These are phyloP conservation scores for Dactylellina parvicollis DNA, from an alignment of 2,329 filamentous ascomycete species.

Conservation along the genomic window DNA sequence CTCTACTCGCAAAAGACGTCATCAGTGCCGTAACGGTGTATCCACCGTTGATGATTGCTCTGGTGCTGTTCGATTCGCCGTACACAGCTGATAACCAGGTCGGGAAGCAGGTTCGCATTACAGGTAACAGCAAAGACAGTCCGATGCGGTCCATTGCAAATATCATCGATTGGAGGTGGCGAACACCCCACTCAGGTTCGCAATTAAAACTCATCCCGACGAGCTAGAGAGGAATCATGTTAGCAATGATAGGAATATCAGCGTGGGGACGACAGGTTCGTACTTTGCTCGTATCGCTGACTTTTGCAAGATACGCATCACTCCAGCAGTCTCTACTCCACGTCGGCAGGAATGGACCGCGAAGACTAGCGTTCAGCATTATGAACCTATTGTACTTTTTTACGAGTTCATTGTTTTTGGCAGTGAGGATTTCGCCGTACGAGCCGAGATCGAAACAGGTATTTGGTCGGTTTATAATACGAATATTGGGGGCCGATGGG, in stretches of 20 bases:
- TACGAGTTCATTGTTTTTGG: slow-evolving; percentile 57
- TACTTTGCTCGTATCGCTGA: slow-evolving; percentile 60
- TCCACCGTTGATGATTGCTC: slow-evolving; percentile 58
- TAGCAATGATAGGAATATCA: neutral
- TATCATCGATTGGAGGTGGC: slow-evolving; percentile 61
- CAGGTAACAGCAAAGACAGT: slow-evolving; percentile 60
- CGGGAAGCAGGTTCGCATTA: slow-evolving; percentile 58
- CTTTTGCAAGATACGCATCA: slow-evolving; percentile 59
- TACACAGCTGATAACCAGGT: slow-evolving; percentile 58
- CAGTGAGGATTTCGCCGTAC: slow-evolving; percentile 60
- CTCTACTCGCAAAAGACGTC: slow-evolving; percentile 56
- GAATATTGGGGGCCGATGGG: slow-evolving; percentile 59
- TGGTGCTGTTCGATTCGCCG: slow-evolving; percentile 60
- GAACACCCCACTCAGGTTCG: slow-evolving; percentile 54
- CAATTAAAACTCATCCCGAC: slow-evolving; percentile 62
- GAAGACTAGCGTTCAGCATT: slow-evolving; percentile 60
- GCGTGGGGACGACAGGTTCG: neutral
- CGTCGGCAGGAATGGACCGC: slow-evolving; percentile 61
- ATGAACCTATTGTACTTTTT: slow-evolving; percentile 61
- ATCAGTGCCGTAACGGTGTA: slow-evolving; percentile 61
- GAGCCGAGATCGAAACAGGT: slow-evolving; percentile 61
- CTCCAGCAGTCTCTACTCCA: slow-evolving; percentile 61
- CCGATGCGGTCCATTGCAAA: slow-evolving; percentile 62
- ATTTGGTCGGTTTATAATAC: slow-evolving; percentile 59
- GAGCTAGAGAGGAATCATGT: slow-evolving; percentile 57